Base-by-base conservation (phyloP, 805 yeast genomes). In the Suhomyces prunicola region DNA sequence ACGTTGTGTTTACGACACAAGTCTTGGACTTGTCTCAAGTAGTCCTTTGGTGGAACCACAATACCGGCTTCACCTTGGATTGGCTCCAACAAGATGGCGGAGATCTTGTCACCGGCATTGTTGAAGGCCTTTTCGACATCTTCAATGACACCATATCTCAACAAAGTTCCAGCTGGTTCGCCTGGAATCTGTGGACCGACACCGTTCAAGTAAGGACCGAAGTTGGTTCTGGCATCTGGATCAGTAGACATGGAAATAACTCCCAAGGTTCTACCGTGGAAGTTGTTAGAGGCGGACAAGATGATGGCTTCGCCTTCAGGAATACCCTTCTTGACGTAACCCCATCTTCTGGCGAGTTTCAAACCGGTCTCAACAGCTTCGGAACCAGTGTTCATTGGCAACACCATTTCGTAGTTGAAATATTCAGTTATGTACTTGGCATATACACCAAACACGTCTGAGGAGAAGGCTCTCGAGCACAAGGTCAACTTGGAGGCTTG, bases 31-130 rank as follows among this genome's bases (percentile, higher is more conserved):
- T 78, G 75, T 50, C 84, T 72, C 60, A 93, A 80, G 76, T 92
- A 93, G 63, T 83, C 96, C 48, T 69, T 74, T 59, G 94, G 94
- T 50, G 98, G 97, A 24, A 92, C 97, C 26, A 92, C 93, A 60
- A 93, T 93, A 61, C 98, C 98, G 33, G 98, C 98, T 71, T 93
- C 98, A 70, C 98, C 98, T 72, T 93, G 98, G 65, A 92, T 92
- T 57, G 97, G 97, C 75, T 93, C 98, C 62, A 93, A 82, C 58
- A 93, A 75, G 60, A 93, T 82, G 42, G 97, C 98, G 45, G 97
- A 96, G 59, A 93, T 84, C 68, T 84, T 86, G 69, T 88, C 93
- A 58, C 97, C 97, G 23, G 93, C 90, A 53, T 82, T 82, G 59
- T 79, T 76, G 64, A 92, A 85, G 2, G 96, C 97, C 60, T 78